These are phyloP conservation scores for Colletotrichum phormii DNA, from an alignment of 2,329 filamentous ascomycete species.

Conservation along the genomic window DNA sequence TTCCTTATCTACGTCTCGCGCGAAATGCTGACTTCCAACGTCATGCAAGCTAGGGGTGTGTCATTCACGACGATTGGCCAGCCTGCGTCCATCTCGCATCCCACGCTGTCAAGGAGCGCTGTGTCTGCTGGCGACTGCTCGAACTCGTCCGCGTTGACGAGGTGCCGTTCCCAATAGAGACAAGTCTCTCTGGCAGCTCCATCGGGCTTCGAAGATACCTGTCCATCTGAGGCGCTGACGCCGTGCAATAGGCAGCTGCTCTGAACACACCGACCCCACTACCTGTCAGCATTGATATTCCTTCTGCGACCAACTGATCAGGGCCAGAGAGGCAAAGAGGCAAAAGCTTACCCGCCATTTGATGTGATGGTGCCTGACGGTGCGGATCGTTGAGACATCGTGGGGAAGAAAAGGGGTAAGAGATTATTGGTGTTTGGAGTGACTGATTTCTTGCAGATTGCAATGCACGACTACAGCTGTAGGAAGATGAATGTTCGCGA, in stretches of 20 bases:
- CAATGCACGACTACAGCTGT: not conserved
- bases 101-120: not conserved
- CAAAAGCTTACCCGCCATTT: constrained; percentile 8
- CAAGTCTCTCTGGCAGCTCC: constrained; percentile 20
- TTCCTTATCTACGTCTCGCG: not conserved
- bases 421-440: not conserved
- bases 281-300: constrained; percentile 5
- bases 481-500: not conserved
- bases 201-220: not conserved
- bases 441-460: not conserved
- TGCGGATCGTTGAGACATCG: constrained; percentile 23
- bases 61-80: constrained; percentile 18
- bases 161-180: not conserved
- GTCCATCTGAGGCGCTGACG: constrained; percentile 3
- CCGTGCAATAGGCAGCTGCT: not conserved
- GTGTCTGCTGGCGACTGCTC: constrained; percentile 7
- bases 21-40: not conserved
- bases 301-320: not conserved
- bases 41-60: not conserved
- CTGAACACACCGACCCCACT: not conserved
- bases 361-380: constrained; percentile 13
- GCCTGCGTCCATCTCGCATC: constrained; percentile 11
- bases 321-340: not conserved
- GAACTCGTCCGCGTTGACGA: not conserved
- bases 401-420: not conserved